Percentiles rank a stretch among this genome's conserved stretches.
phyloP scores from a whole-genome alignment of 371 early-diverging fungal genomes.

The Mortierella sp. region DNA sequence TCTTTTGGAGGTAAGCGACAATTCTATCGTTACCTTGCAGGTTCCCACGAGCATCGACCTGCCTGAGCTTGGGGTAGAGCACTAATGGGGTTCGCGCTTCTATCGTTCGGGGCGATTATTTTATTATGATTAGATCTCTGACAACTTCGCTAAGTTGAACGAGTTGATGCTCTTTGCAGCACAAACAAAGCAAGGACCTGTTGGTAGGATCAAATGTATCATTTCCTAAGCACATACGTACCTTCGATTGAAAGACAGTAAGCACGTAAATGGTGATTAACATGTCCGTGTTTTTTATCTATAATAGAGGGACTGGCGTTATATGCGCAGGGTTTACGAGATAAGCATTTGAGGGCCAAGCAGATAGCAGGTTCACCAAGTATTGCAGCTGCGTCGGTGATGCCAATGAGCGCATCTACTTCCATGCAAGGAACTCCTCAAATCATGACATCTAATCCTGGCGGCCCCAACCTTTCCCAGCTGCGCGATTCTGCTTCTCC shows the following conservation, averaged over 20 bases:
- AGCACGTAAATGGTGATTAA: not conserved
- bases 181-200: slow-evolving; percentile 19
- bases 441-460: not conserved
- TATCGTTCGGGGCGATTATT: not conserved
- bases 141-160: slow-evolving; percentile 36
- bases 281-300: not conserved
- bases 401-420: slow-evolving; percentile 1
- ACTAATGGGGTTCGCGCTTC: not conserved
- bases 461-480: slow-evolving; percentile 1
- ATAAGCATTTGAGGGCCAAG: not conserved
- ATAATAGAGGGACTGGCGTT: slow-evolving; percentile 16
- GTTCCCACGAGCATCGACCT: not conserved
- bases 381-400: not conserved
- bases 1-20: slow-evolving; percentile 31
- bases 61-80: not conserved
- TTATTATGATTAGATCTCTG: slow-evolving; percentile 30
- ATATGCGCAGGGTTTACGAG: slow-evolving; percentile 26
- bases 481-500: slow-evolving; percentile 38
- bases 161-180: slow-evolving; percentile 33
- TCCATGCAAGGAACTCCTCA: slow-evolving; percentile 2
- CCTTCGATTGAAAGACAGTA: not conserved
- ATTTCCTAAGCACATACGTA: not conserved
- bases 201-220: slow-evolving; percentile 14
- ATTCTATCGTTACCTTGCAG: too few relatives aligned
- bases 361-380: slow-evolving; percentile 14